Evolutionary conservation across 257 asterid genomes (phyloP), one percentile per base, ranked within the genome.

Genomic region (Leonotis leonurus): DNA sequence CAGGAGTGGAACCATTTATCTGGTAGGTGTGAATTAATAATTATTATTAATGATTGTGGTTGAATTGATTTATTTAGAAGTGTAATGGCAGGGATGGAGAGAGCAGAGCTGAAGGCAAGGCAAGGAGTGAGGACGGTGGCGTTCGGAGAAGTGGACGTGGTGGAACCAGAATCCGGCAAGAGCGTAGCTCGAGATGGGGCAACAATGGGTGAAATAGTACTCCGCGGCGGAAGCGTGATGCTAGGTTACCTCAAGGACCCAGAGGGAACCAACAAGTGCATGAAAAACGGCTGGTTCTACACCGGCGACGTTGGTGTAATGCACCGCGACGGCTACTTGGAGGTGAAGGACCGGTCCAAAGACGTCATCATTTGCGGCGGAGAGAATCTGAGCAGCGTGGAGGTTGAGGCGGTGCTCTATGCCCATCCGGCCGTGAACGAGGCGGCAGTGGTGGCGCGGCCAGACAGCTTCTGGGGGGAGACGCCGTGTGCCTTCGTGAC

Each of bases 391-490:
- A 79, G 83, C 61, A 79, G 85, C n/a, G 79, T 82, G 39, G 88
- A 82, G 70, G 81, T 82, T 16, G 89, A 82, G 68, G 45, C 78
- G 0, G 79, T 77, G 11, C 53, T 82, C 55, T 82, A 82, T 59
- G 36, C 49, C 20, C 83, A 82, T 40, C 74, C 81, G 1, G 78
- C 80, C 1, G 79, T 82, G 12, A 72, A 75, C 3, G 85, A 79
- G 75, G 89, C 70, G 8, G 89, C 89, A 10, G 89, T 79, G 41
- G 89, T 82, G 75, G 83, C 83, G 4, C 72, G 68, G 0, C 80
- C 85, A 0, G 77, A 74, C 51, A 24, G 12, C 22, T 74, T 11
- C n/a, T 82, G 85, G 89, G 85, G 85, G 3, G 89, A 82, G 71
- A 79, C 81, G 2, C 79, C 82, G 52, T 79, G 89, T 4, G 89